Evolutionary conservation across 2,329 filamentous ascomycete genomes (phyloP).

Genomic region (Dothistroma septosporum): DNA sequence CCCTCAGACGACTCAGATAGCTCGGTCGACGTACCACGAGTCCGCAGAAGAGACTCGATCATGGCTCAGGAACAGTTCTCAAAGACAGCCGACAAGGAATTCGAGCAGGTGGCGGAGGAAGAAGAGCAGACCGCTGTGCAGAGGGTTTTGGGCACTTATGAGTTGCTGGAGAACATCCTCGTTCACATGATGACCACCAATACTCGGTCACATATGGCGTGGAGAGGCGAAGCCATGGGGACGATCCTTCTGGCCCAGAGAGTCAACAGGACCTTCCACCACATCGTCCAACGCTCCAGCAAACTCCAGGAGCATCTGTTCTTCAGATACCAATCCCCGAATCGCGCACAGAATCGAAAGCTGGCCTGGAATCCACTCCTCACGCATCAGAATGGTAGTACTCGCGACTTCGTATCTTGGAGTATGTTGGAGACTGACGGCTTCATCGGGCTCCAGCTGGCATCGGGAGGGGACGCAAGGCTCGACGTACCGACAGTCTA

Average conservation of each 20-base stretch:
- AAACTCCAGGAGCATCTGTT: constrained; percentile 9
- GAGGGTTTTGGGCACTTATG: constrained; percentile 12
- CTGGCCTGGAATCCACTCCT: not conserved
- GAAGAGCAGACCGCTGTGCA: not conserved
- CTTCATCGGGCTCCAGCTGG: too few species aligned
- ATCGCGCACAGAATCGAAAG: too few species aligned
- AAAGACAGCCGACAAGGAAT: too few species aligned
- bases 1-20: not conserved
- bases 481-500: not conserved
- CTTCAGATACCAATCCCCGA: not conserved
- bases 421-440: too few species aligned
- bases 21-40: not conserved
- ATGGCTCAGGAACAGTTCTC: not conserved
- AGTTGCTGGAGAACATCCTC: constrained; percentile 13
- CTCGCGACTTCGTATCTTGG: too few species aligned
- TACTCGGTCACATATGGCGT: too few species aligned
- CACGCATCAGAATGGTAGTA: not conserved
- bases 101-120: not conserved
- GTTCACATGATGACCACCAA: not conserved
- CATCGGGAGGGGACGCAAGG: too few species aligned
- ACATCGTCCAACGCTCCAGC: constrained; percentile 12
- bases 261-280: constrained; percentile 11
- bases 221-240: too few species aligned
- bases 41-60: not conserved
- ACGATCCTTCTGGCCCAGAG: constrained; percentile 6